Evolutionary conservation across 1,284 basidiomycete genomes (phyloP).

Genomic region (Rhodotorula sp.): DNA sequence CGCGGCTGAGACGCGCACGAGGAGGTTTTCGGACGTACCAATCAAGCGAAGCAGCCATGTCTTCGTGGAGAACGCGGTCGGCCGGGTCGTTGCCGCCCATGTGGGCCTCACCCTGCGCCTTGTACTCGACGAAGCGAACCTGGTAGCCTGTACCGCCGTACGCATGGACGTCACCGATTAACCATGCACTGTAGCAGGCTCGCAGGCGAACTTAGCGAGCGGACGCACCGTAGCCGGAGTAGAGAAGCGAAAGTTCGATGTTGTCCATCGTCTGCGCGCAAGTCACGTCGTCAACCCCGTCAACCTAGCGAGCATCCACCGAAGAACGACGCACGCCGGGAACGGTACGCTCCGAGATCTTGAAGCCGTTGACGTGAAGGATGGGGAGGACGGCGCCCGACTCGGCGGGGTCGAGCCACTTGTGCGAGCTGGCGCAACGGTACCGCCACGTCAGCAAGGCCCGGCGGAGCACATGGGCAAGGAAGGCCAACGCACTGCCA

Average conservation of each 20-base stretch:
- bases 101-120: conserved; percentile 33
- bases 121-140: conserved; percentile 74
- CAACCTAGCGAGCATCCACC: too few relatives aligned
- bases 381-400: conserved; percentile 84
- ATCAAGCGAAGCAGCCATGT: conserved; percentile 72
- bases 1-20: too few relatives aligned
- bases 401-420: conserved; percentile 85
- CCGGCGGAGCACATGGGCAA: too few relatives aligned
- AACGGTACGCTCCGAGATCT: conserved; percentile 84
- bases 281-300: background rate
- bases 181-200: too few relatives aligned
- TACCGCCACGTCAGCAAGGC: background rate
- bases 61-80: conserved; percentile 52
- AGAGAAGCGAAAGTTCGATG: conserved; percentile 69
- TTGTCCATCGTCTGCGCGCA: conserved; percentile 68
- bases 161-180: too few relatives aligned
- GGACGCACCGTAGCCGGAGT: conserved; percentile 52
- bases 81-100: conserved; percentile 50
- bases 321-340: conserved; percentile 57
- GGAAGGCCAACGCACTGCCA: conserved; percentile 39
- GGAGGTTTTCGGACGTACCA: conserved; percentile 54
- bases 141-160: conserved; percentile 63
- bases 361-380: conserved; percentile 71
- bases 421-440: conserved; percentile 63
- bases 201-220: too few relatives aligned